Evolutionary conservation across 768 basidiomycete genomes (phyloP).

Genomic region (Polyporus arcularius): DNA sequence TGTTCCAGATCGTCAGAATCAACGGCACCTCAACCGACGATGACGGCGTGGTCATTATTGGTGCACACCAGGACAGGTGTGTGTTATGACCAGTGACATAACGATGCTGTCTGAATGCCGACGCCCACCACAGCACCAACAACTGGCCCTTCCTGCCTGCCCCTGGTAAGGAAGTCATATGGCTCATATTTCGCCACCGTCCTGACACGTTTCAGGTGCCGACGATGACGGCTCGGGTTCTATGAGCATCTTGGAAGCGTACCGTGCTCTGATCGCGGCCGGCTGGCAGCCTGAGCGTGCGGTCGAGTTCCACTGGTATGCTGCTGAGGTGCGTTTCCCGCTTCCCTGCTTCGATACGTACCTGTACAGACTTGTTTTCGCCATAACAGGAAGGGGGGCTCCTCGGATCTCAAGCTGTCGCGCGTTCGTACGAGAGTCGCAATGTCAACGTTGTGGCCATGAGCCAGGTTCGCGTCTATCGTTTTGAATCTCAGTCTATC

Average conservation of each 20-base stretch:
- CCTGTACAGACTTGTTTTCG: neutral
- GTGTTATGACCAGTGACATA: slow-evolving; percentile 2
- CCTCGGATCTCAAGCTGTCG: slow-evolving; percentile 89
- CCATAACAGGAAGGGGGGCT: slow-evolving; percentile 73
- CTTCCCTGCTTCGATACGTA: slow-evolving; percentile 1
- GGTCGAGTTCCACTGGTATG: slow-evolving; percentile 86
- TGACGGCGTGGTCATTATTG: slow-evolving; percentile 66
- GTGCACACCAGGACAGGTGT: slow-evolving; percentile 85
- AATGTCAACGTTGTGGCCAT: slow-evolving; percentile 74
- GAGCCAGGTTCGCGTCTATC: slow-evolving; percentile 61
- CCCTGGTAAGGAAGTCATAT: slow-evolving; percentile 51
- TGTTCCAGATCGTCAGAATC: slow-evolving; percentile 67
- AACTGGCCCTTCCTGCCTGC: slow-evolving; percentile 77
- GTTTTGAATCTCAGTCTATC: slow-evolving; percentile 8
- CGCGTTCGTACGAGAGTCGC: slow-evolving; percentile 66
- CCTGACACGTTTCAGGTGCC: slow-evolving; percentile 53
- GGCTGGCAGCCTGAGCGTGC: slow-evolving; percentile 66
- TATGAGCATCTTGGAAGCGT: slow-evolving; percentile 80
- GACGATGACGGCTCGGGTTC: slow-evolving; percentile 64
- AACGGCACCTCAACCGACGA: slow-evolving; percentile 66
- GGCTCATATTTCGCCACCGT: slow-evolving; percentile 20
- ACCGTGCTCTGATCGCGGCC: slow-evolving; percentile 66
- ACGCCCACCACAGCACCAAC: slow-evolving; percentile 53
- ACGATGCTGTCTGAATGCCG: slow-evolving; percentile 1
- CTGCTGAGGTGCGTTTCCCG: slow-evolving; percentile 60